These are phyloP conservation scores for Gleditsia sinensis DNA, from an alignment of 306 rosid genomes.

Conservation along the genomic window DNA sequence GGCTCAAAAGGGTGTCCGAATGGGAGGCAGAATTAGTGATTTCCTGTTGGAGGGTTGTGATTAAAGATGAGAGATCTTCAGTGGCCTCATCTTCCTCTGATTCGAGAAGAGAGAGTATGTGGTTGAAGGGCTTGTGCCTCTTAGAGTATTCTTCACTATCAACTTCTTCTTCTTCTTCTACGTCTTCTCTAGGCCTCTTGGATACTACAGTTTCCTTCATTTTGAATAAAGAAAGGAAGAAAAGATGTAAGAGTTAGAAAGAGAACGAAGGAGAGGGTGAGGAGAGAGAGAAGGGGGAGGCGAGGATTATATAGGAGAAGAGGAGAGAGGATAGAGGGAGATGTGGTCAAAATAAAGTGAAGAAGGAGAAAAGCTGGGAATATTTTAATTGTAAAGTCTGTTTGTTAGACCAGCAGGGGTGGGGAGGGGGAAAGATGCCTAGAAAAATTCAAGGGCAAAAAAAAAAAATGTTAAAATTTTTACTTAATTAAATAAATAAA, in stretches of 20 bases:
- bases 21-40: constrained; percentile 30
- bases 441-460: constrained; percentile 17
- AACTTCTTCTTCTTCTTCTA: constrained; percentile 32
- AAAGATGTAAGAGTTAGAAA: neutral
- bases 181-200: constrained; percentile 65
- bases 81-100: constrained; percentile 67
- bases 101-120: constrained; percentile 76
- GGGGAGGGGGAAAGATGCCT: constrained; percentile 37
- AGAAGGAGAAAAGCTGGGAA: constrained; percentile 18
- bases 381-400: constrained; percentile 33
- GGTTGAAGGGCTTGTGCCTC: constrained; percentile 62
- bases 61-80: constrained; percentile 63
- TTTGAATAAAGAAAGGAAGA: neutral
- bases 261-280: neutral
- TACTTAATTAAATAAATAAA: neutral
- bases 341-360: constrained; percentile 49
- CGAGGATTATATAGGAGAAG: constrained; percentile 44
- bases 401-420: too few relatives aligned
- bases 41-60: constrained; percentile 73
- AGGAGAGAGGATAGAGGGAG: constrained; percentile 1
- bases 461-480: too few relatives aligned
- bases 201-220: constrained; percentile 49
- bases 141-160: constrained; percentile 42
- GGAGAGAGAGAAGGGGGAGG: neutral
- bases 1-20: constrained; percentile 23